Evolutionary conservation across 345 rosid genomes (phyloP), one percentile per base, ranked within the genome.

Genomic region (Rubroshorea leprosula): DNA sequence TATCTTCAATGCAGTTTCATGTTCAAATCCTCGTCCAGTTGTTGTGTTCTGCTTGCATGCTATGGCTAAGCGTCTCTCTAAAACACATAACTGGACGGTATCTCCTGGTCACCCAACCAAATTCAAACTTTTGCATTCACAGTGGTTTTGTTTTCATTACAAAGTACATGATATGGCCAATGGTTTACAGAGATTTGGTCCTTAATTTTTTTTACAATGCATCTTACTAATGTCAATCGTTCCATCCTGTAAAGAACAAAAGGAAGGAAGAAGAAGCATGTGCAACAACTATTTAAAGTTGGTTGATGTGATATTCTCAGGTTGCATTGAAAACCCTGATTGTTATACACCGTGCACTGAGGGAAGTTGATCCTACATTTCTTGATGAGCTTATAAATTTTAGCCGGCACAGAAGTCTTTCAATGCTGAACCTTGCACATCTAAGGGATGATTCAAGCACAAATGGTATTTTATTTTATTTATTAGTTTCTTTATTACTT

Each of bases 251-350:
- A 18, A 13, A 23, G 23, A 18, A n/a, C 26, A 19, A 54, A 54
- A 4, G n/a, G n/a, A 54, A 21, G 14, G 7, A 15, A 13, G n/a
- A 19, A 23, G 20, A 41, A 44, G 5, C 23, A 31, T 57, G 17
- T 21, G 8, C 23, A 6, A 39, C 4, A 23, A 35, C 14, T 38
- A 43, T 21, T 10, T 44, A 22, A 2, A 8, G 12, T 19, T n/a
- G 15, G 7, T 39, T 18, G 45, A 0, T 45, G 1, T 54, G 38
- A 68, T 49, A 39, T 55, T n/a, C n/a, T 41, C 72, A 79, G 83
- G 80, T 75, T 58, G 83, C 80, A 45, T 52, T 79, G 60, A 79
- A 79, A 57, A 70, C 76, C 43, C 57, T 79, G 66, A 45, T 79
- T 24, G 74, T 75, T 19, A 25, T 75, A 26, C 74, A 79, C 53